Evolutionary conservation across 345 rosid species (phyloP).

Genomic region (Boechera divaricarpa): DNA sequence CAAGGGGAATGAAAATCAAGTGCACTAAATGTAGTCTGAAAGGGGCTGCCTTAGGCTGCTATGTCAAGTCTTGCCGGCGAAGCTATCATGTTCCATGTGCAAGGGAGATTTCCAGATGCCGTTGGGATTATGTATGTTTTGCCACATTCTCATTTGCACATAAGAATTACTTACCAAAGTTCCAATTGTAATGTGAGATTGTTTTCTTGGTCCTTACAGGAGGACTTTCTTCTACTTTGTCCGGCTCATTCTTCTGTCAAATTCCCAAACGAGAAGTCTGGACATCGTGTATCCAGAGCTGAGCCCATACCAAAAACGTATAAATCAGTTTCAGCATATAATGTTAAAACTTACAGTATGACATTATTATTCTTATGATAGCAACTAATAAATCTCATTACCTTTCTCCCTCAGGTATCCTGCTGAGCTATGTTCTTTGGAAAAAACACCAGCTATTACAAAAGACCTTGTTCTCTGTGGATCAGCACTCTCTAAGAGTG

Average conservation of each 20-base stretch:
- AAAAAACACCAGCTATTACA: constrained; percentile 36
- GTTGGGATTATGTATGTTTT: constrained; percentile 73
- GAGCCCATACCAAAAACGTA: constrained; percentile 29
- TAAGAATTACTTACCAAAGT: background rate
- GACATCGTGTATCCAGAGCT: constrained; percentile 11
- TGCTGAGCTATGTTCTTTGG: constrained; percentile 41
- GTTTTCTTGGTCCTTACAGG: constrained; percentile 51
- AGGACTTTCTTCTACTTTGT: constrained; percentile 72
- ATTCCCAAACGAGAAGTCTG: constrained; percentile 69
- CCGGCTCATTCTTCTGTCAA: constrained; percentile 69
- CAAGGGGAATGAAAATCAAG: constrained; percentile 79
- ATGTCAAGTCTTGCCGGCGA: constrained; percentile 67
- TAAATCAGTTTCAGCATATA: constrained; percentile 3
- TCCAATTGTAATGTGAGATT: constrained; percentile 5
- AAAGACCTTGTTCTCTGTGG: constrained; percentile 77
- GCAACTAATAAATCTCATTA: background rate
- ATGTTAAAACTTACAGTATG: background rate
- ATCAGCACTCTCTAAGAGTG: constrained; percentile 78
- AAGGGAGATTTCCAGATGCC: constrained; percentile 57
- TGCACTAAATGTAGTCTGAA: constrained; percentile 72
- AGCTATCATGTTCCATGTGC: constrained; percentile 90
- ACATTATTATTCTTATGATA: background rate
- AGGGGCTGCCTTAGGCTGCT: constrained; percentile 94
- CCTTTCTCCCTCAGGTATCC: constrained; percentile 51
- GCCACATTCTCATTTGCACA: background rate